These are phyloP conservation scores for Penicillium sp. DNA, from an alignment of 2,329 filamentous ascomycete species.

Conservation along the genomic window DNA sequence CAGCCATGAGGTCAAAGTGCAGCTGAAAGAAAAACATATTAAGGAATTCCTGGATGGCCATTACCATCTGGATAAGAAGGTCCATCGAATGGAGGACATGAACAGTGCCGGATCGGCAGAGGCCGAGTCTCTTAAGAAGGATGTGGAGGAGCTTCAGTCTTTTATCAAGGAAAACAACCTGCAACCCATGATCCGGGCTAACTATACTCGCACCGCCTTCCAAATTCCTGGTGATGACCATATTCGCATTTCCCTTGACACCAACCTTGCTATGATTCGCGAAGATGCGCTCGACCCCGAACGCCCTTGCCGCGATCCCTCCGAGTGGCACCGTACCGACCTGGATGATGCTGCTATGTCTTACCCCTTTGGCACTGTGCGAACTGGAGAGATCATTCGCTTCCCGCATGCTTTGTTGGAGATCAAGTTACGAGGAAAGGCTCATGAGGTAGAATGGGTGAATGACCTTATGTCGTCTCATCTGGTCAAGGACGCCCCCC, in stretches of 20 bases:
- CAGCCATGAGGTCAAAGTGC: constrained; percentile 75
- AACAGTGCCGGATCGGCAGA: constrained; percentile 65
- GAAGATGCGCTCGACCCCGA: constrained; percentile 71
- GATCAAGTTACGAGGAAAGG: constrained; percentile 69
- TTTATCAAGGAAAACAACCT: constrained; percentile 76
- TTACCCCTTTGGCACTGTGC: constrained; percentile 82
- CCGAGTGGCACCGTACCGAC: constrained; percentile 86
- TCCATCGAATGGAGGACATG: constrained; percentile 78
- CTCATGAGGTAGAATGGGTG: constrained; percentile 77
- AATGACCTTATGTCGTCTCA: constrained; percentile 90
- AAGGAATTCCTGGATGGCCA: constrained; percentile 80
- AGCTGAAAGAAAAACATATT: constrained; percentile 92
- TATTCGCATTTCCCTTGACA: constrained; percentile 89
- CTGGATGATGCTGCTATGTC: constrained; percentile 80
- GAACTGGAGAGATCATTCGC: constrained; percentile 83
- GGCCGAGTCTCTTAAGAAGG: constrained; percentile 66
- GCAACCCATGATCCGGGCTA: constrained; percentile 81
- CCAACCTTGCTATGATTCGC: constrained; percentile 80
- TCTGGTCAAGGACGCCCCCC: constrained; percentile 80
- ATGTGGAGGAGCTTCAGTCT: constrained; percentile 71
- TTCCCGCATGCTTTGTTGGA: constrained; percentile 92
- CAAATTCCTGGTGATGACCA: constrained; percentile 91
- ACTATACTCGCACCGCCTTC: constrained; percentile 92
- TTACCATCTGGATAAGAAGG: constrained; percentile 87
- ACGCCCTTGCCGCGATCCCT: constrained; percentile 82